These are phyloP conservation scores for Cutaneotrichosporon cutaneum DNA, from an alignment of 1,284 basidiomycete genomes.

Conservation along the genomic window DNA sequence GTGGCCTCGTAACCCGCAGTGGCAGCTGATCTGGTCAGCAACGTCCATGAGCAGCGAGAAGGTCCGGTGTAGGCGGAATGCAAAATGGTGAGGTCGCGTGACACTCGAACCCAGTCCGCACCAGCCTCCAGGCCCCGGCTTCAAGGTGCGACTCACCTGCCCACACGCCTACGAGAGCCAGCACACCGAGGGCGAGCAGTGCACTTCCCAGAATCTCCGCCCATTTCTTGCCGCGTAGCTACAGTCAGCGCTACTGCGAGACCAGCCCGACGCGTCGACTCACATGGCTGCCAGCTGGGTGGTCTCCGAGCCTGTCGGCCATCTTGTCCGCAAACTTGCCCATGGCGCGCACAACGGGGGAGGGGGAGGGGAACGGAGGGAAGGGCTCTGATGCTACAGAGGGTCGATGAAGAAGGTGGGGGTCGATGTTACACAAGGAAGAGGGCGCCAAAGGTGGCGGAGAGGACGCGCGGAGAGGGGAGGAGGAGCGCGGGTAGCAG, in stretches of 20 bases:
- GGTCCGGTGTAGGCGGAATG: background rate
- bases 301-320: constrained; percentile 23
- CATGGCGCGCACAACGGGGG: constrained; percentile 3
- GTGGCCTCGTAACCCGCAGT: constrained; percentile 24
- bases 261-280: background rate
- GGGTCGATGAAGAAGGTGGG: background rate
- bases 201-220: constrained; percentile 14
- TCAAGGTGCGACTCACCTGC: constrained; percentile 17
- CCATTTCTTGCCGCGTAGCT: constrained; percentile 23
- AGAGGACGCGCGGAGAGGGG: background rate
- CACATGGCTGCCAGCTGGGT: constrained; percentile 19
- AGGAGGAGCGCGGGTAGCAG: background rate
- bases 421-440: background rate
- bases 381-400: background rate
- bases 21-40: constrained; percentile 18
- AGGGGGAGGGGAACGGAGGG: no score
- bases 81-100: background rate
- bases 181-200: constrained; percentile 20
- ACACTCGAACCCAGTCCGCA: background rate
- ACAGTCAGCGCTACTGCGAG: background rate
- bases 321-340: constrained; percentile 19
- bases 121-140: background rate
- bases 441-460: background rate
- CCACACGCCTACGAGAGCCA: constrained; percentile 24
- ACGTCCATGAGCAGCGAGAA: background rate